Conservation (phyloP, 257 asterid species). For the Solanum corneliomulleri region DNA sequence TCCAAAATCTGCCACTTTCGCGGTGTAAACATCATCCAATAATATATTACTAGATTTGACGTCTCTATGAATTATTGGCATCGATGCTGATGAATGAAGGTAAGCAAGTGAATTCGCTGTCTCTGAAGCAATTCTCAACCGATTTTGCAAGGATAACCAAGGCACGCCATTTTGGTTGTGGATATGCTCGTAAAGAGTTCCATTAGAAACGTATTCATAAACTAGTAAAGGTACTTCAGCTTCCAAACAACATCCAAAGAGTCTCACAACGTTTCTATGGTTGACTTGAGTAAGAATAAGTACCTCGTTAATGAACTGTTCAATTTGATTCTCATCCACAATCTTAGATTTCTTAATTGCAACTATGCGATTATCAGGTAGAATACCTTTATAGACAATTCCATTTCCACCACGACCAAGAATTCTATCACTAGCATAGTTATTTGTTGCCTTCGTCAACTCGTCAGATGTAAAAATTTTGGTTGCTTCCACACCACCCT, state of each 20-base stretch:
- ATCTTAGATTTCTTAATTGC: slow-evolving; percentile 40
- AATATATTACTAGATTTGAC: slow-evolving; percentile 47
- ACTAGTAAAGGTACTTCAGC: slow-evolving; percentile 37
- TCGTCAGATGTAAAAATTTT: slow-evolving; percentile 21
- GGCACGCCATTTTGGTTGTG: slow-evolving; percentile 15
- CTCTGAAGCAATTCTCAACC: slow-evolving; percentile 32
- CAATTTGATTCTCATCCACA: slow-evolving; percentile 42
- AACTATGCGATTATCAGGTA: slow-evolving; percentile 12
- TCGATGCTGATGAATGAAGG: slow-evolving; percentile 44
- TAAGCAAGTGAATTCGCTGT: slow-evolving; percentile 42
- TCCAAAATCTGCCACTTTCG: slow-evolving; percentile 56
- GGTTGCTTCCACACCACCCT: slow-evolving; percentile 2
- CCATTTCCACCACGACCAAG: slow-evolving; percentile 51
- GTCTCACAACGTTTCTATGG: slow-evolving; percentile 48
- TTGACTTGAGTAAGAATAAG: slow-evolving; percentile 43
- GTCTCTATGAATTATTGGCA: slow-evolving; percentile 47
- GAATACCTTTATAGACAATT: slow-evolving; percentile 35
- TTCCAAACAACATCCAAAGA: slow-evolving; percentile 53
- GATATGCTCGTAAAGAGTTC: slow-evolving; percentile 32
- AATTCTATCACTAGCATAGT: slow-evolving; percentile 33
- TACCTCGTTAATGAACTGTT: slow-evolving; percentile 55
- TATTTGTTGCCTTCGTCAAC: slow-evolving; percentile 23
- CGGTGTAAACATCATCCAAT: slow-evolving; percentile 23
- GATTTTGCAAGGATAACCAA: slow-evolving; percentile 42
- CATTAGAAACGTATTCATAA: slow-evolving; percentile 32